These are phyloP conservation scores for Cryptococcus hybrid DNA, from an alignment of 1,284 basidiomycete genomes.

Conservation along the genomic window DNA sequence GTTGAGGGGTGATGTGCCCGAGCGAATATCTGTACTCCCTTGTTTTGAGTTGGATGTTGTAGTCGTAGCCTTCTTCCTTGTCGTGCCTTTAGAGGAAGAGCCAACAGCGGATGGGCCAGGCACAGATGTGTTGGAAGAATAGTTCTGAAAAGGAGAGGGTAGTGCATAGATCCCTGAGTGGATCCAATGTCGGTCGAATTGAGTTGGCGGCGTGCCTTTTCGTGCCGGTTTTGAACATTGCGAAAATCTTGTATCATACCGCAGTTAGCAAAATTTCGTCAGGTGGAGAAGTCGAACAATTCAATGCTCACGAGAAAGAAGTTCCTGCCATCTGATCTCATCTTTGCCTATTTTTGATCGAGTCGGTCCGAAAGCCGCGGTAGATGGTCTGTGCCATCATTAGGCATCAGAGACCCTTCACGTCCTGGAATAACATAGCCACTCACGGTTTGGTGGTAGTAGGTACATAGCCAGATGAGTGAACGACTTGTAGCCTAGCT, in stretches of 20 bases:
- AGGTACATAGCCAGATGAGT: constrained; percentile 89
- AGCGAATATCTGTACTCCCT: constrained; percentile 4
- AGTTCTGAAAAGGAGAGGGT: constrained; percentile 37
- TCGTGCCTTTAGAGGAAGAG: constrained; percentile 14
- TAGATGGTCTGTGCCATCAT: constrained; percentile 2
- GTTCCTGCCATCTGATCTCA: constrained; percentile 92
- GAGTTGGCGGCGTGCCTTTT: constrained; percentile 69
- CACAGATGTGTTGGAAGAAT: constrained; percentile 5
- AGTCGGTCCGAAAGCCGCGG: constrained; percentile 42
- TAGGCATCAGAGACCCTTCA: neutral
- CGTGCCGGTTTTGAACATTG: constrained; percentile 75
- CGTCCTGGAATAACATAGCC: neutral
- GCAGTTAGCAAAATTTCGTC: neutral
- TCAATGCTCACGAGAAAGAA: constrained; percentile 60
- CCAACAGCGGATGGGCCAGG: neutral
- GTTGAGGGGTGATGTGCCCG: constrained; percentile 45
- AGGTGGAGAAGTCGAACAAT: neutral
- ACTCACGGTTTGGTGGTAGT: constrained; percentile 49
- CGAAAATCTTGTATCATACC: constrained; percentile 58
- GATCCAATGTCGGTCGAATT: constrained; percentile 31
- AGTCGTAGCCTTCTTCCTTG: constrained; percentile 22
- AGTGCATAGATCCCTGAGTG: constrained; percentile 30
- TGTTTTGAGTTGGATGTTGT: constrained; percentile 5
- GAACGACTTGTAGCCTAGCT: constrained; percentile 91
- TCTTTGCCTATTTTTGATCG: constrained; percentile 75